Evolutionary conservation across 83 land plant genomes (phyloP).

Genomic region (Diphasiastrum complanatum): DNA sequence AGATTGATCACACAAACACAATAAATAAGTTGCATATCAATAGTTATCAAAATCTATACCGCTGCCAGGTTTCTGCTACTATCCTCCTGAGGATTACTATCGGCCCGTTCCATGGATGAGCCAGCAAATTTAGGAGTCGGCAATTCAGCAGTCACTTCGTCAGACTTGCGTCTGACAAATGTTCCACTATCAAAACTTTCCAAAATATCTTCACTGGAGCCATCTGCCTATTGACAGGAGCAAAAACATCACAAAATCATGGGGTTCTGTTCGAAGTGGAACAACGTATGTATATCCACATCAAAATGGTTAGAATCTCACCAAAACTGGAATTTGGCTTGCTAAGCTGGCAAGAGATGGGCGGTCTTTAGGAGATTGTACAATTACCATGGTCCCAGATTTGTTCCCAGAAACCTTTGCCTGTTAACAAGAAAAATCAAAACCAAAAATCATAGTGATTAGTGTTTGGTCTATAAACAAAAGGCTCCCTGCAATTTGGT

Average conservation of each 20-base stretch:
- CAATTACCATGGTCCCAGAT: conserved; percentile 62
- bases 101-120: conserved; percentile 48
- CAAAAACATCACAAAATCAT: too few species aligned
- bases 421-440: conserved; percentile 27
- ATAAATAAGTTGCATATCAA: not conserved
- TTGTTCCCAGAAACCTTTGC: conserved; percentile 44
- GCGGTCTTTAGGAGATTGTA: conserved; percentile 52
- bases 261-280: too few species aligned
- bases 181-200: not conserved
- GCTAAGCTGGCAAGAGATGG: conserved; percentile 30
- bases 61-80: conserved; percentile 96
- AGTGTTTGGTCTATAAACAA: too few species aligned
- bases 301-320: too few species aligned
- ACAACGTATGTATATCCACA: too few species aligned
- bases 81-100: conserved; percentile 51
- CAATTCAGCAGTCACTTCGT: conserved; percentile 44
- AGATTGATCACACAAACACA: too few species aligned
- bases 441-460: too few species aligned
- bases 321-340: conserved; percentile 31
- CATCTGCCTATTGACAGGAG: too few species aligned
- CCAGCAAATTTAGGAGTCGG: conserved; percentile 57
- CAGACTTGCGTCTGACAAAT: conserved; percentile 20
- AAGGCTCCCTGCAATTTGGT: too few species aligned
- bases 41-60: conserved; percentile 26
- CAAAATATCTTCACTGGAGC: not conserved